phyloP scores from a whole-genome alignment of 1,284 basidiomycete species.

The Rhodotorula sp. region DNA sequence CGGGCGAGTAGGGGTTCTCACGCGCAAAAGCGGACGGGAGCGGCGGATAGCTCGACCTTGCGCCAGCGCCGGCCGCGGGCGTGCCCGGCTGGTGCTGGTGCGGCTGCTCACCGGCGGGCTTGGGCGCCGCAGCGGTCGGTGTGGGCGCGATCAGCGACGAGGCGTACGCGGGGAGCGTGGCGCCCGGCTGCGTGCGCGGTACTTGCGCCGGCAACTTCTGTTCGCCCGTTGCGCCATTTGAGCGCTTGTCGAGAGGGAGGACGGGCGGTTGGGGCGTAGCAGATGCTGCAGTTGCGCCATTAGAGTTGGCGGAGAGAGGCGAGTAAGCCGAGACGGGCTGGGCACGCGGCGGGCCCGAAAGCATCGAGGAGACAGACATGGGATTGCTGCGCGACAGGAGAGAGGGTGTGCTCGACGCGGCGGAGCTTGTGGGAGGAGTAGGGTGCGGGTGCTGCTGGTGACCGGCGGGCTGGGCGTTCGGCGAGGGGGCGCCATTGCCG shows the following conservation, averaged over 20 bases:
- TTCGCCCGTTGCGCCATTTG: not conserved
- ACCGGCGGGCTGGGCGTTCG: not conserved
- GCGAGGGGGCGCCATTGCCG: no score
- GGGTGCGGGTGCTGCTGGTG: not conserved
- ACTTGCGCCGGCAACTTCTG: not conserved
- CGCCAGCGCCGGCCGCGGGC: not conserved
- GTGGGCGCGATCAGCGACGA: not conserved
- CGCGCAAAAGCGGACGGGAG: conserved; percentile 40
- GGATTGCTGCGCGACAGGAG: conserved; percentile 23
- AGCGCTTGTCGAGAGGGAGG: conserved; percentile 1
- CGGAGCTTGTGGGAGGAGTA: not conserved
- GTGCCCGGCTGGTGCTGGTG: not conserved
- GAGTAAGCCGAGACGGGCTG: conserved; percentile 15
- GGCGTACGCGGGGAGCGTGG: not conserved
- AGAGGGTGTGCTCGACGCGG: not conserved
- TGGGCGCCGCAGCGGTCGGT: not conserved
- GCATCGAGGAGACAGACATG: conserved; percentile 42
- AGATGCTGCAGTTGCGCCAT: not conserved
- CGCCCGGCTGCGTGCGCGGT: conserved; percentile 1
- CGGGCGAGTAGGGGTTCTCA: conserved; percentile 36
- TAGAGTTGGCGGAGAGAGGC: not conserved
- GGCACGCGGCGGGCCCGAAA: conserved; percentile 31
- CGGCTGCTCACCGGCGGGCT: not conserved
- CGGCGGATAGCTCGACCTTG: conserved; percentile 33
- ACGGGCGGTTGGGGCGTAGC: conserved; percentile 15